Percentiles rank a stretch among this genome's conserved stretches.
Evolutionary conservation across 495 filamentous ascomycete genomes (phyloP).

Genomic region (Penicillium soppii): DNA sequence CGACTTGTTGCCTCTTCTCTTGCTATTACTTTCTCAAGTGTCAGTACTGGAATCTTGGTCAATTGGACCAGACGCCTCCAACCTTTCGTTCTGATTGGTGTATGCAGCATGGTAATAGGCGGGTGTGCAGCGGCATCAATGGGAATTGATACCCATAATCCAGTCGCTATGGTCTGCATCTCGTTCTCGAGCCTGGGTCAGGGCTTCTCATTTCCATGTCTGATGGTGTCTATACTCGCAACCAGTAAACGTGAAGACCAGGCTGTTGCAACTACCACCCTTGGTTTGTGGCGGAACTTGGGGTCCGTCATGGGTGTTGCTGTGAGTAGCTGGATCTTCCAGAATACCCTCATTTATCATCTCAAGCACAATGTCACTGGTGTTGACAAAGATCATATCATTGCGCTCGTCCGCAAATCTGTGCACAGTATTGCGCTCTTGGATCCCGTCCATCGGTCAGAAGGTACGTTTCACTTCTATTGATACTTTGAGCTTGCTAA

Average conservation of each 20-base stretch:
- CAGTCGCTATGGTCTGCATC: conserved; percentile 61
- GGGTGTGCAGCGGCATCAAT: conserved; percentile 55
- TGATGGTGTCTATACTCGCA: conserved; percentile 68
- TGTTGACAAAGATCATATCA: conserved; percentile 49
- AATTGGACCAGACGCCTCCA: conserved; percentile 64
- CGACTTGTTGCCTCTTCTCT: conserved; percentile 63
- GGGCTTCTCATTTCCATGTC: conserved; percentile 63
- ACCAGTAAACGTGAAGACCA: conserved; percentile 67
- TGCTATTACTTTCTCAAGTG: conserved; percentile 57
- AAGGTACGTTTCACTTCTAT: conserved; percentile 40
- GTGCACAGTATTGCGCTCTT: conserved; percentile 50
- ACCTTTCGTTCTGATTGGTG: conserved; percentile 59
- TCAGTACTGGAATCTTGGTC: conserved; percentile 69
- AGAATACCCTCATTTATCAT: conserved; percentile 64
- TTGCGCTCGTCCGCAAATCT: conserved; percentile 53
- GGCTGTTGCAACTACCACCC: conserved; percentile 70
- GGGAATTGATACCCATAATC: conserved; percentile 54
- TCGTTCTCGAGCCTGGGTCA: conserved; percentile 60
- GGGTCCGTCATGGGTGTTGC: conserved; percentile 73
- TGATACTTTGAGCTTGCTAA: conserved; percentile 11
- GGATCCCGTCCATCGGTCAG: conserved; percentile 45
- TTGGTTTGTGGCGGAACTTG: conserved; percentile 66
- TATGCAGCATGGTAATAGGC: conserved; percentile 48
- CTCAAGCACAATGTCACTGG: conserved; percentile 58
- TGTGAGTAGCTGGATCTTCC: conserved; percentile 68